Base-by-base conservation (phyloP, 805 yeast species). In the Yamadazyma sp. region DNA sequence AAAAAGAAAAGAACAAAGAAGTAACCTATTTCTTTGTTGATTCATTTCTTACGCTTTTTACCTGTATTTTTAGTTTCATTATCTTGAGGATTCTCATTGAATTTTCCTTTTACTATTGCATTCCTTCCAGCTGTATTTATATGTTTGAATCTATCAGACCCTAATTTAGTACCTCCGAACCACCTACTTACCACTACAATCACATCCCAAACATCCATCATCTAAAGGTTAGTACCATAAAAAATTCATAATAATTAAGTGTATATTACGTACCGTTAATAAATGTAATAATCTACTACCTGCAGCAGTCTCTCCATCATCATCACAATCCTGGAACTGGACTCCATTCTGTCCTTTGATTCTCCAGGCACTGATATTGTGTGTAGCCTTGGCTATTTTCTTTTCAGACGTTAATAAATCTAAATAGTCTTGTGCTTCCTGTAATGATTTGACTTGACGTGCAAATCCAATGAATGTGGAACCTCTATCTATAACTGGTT, bases 231-330 rank as follows among this genome's bases (percentile, higher is more conserved):
- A 40, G 47, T 43, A 9, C 11, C 23, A 10, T n/a, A n/a, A 22
- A 22, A 9, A 22, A 9, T 22, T 22, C 11, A 22, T 9, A 11
- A 22, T 9, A 22, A 22, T 11, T 11, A 22, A 9, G 9, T 11
- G 11, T 11, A 9, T 9, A 14, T 39, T 37, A 61, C 75, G 33
- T 45, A 78, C 74, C 23, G 85, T 76, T 45, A 89, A 60, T 31
- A 89, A 58, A 62, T 87, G 96, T 33, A 88, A 58, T 70, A 89
- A 63, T 39, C 96, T 65, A 4, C 89, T 78, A 7, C 98, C 98
- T 1, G 98, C 96, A 1, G 98, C 98, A 0, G 94, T 73, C 53
- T 93, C 98, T 3, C 98, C 98, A 53, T 91, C 98, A 56, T 93
- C 98, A 52, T 93, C 97, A 48, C 86, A 88, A 49, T 93, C 97